These are phyloP conservation scores for Lodderomyces theae DNA, from an alignment of 1,139 yeast genomes.

Conservation along the genomic window DNA sequence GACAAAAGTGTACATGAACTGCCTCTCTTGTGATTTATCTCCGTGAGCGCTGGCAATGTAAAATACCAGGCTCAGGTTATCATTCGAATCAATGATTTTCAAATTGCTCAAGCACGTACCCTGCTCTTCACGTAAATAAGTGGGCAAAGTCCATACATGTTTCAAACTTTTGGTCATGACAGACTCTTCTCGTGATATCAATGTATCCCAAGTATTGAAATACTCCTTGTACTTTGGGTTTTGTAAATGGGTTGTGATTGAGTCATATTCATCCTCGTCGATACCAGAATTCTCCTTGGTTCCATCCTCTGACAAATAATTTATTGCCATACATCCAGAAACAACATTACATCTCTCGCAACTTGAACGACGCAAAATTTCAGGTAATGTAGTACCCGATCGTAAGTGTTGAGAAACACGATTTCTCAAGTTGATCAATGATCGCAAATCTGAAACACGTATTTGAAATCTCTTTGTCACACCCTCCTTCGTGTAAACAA, in stretches of 20 bases:
- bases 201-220: constrained; percentile 67
- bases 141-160: constrained; percentile 67
- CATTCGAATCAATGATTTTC: constrained; percentile 42
- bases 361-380: constrained; percentile 48
- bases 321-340: constrained; percentile 66
- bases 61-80: constrained; percentile 7
- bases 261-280: constrained; percentile 40
- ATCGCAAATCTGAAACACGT: constrained; percentile 53
- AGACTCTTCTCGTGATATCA: constrained; percentile 75
- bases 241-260: constrained; percentile 51
- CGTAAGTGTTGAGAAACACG: constrained; percentile 58
- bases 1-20: constrained; percentile 47
- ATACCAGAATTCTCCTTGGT: constrained; percentile 48
- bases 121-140: constrained; percentile 56
- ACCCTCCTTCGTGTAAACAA: constrained; percentile 70
- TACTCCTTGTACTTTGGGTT: constrained; percentile 45
- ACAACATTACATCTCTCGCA: constrained; percentile 71
- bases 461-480: constrained; percentile 58
- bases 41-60: constrained; percentile 9
- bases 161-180: constrained; percentile 50
- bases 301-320: constrained; percentile 60
- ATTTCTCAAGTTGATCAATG: constrained; percentile 68
- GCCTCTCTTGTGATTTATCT: constrained; percentile 15
- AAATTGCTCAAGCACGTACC: constrained; percentile 44
- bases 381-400: constrained; percentile 58